Conservation (phyloP, 257 asterid genomes). For the Salvia rosmarinus region DNA sequence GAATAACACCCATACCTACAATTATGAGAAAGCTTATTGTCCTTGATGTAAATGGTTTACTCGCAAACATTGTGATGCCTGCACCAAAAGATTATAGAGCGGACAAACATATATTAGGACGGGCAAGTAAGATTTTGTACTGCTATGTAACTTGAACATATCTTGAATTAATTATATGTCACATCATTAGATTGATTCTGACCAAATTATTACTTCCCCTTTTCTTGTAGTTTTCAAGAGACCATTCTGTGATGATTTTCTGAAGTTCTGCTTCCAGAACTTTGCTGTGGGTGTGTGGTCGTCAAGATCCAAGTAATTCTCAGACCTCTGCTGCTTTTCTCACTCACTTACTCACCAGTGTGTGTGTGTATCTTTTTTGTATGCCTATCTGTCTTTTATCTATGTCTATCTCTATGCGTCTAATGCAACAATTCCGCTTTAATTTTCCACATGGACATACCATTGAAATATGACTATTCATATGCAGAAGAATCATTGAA, state of each 20-base stretch:
- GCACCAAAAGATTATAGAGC: conserved; percentile 58
- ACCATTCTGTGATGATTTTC: conserved; percentile 78
- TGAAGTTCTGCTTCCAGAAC: conserved; percentile 79
- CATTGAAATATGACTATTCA: conserved; percentile 22
- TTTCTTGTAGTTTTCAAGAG: conserved; percentile 75
- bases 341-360: background rate
- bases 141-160: background rate
- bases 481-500: conserved; percentile 59
- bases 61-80: conserved; percentile 75
- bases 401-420: conserved; percentile 2
- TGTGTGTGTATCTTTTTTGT: background rate
- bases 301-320: conserved; percentile 72
- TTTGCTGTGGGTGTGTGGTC: conserved; percentile 91
- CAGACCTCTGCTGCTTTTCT: conserved; percentile 7
- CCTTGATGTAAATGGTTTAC: conserved; percentile 92
- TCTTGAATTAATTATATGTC: background rate
- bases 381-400: background rate
- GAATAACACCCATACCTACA: conserved; percentile 29
- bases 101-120: conserved; percentile 52
- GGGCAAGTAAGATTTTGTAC: conserved; percentile 68
- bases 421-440: conserved; percentile 16
- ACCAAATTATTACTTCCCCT: conserved; percentile 14
- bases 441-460: conserved; percentile 5
- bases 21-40: conserved; percentile 70
- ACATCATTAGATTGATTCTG: conserved; percentile 25